These are phyloP conservation scores for Helenozyma baotianmanensis DNA, from an alignment of 805 yeast genomes.

Conservation along the genomic window DNA sequence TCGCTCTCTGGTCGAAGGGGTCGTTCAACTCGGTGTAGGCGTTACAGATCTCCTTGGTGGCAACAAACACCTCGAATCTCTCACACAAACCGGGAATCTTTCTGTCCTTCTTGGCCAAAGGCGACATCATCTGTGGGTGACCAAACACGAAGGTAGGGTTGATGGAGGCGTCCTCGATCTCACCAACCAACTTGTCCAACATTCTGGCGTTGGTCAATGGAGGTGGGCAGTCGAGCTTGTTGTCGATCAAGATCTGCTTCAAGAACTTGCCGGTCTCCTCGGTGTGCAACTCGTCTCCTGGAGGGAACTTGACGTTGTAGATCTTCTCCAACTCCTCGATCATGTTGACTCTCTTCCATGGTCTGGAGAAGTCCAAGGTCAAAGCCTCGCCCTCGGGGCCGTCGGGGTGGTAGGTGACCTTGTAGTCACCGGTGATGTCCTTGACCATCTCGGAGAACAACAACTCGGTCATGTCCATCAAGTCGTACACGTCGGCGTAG, in stretches of 20 bases:
- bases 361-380: conserved; percentile 85
- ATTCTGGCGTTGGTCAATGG: conserved; percentile 97
- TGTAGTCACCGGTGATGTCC: conserved; percentile 85
- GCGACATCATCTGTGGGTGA: conserved; percentile 99
- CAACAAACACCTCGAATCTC: conserved; percentile 97
- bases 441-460: conserved; percentile 97
- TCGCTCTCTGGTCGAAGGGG: conserved; percentile 95
- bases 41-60: conserved; percentile 96
- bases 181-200: conserved; percentile 98
- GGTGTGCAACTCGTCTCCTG: conserved; percentile 93
- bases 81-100: conserved; percentile 92
- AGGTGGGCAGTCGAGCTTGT: conserved; percentile 84
- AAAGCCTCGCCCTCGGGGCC: conserved; percentile 81
- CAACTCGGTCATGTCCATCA: conserved; percentile 91
- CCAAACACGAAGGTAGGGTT: conserved; percentile 98
- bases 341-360: conserved; percentile 99
- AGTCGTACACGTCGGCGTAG: conserved; percentile 92
- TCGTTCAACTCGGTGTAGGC: conserved; percentile 99
- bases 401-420: conserved; percentile 85
- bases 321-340: conserved; percentile 90
- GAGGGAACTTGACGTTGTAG: conserved; percentile 85
- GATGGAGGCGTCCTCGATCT: conserved; percentile 87
- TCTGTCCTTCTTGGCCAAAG: conserved; percentile 95
- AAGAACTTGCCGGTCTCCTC: conserved; percentile 89
- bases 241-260: conserved; percentile 69